Percentiles rank a stretch among this genome's conserved stretches.
These are phyloP conservation scores for Takashimella koratensis DNA, from an alignment of 1,284 basidiomycete species.

Conservation along the genomic window DNA sequence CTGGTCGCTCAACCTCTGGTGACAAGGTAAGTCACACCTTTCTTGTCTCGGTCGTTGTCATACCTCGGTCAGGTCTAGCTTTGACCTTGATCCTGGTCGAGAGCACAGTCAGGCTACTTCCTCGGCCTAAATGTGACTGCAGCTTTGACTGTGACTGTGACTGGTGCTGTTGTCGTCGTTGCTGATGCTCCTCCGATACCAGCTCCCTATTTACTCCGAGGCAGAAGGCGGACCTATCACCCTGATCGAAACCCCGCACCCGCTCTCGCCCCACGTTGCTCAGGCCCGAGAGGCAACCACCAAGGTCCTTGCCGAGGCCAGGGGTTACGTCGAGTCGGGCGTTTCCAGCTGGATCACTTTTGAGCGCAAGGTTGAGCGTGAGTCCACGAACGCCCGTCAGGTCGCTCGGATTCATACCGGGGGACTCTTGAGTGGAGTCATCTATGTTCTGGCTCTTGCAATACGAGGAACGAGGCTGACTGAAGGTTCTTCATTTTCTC, in stretches of 20 bases:
- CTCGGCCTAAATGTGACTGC: no score
- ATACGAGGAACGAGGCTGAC: background rate
- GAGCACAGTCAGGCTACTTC: no score
- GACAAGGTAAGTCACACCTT: slow-evolving; percentile 29
- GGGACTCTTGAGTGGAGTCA: no score
- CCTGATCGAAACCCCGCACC: slow-evolving; percentile 66
- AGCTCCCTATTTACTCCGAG: slow-evolving; percentile 76
- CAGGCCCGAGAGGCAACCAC: slow-evolving; percentile 59
- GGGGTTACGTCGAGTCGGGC: slow-evolving; percentile 63
- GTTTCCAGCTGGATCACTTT: slow-evolving; percentile 75
- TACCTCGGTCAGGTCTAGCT: no score
- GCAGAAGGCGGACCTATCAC: slow-evolving; percentile 56
- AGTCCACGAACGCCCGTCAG: no score
- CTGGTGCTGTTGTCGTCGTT: no score
- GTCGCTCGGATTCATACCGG: no score
- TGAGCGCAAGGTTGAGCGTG: slow-evolving; percentile 76
- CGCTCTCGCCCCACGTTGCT: slow-evolving; percentile 68
- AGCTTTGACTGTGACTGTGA: no score
- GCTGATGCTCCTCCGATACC: no score
- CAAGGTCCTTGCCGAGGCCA: slow-evolving; percentile 57
- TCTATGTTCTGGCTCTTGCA: no score
- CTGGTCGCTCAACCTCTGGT: slow-evolving; percentile 28
- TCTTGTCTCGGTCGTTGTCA: no score
- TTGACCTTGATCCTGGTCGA: no score
- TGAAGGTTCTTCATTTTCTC: background rate